Percentiles rank a stretch among this genome's conserved stretches.
Evolutionary conservation across 2,329 filamentous ascomycete genomes (phyloP).

Genomic region (Cadophora gregata): DNA sequence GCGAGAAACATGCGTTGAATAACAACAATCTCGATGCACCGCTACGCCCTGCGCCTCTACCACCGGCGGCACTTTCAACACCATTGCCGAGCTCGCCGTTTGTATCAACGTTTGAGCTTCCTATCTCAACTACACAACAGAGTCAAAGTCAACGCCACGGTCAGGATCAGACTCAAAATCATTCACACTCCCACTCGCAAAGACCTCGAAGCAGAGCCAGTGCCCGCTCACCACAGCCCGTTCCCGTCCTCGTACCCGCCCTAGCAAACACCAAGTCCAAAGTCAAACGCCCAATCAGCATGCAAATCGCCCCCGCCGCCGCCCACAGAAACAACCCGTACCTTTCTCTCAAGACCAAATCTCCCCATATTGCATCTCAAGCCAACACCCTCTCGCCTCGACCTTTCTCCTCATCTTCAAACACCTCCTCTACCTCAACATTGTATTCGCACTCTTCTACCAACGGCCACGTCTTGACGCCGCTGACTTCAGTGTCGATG

Average conservation of each 20-base stretch:
- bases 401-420: not conserved
- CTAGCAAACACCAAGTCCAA: conserved; percentile 32
- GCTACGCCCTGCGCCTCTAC: not conserved
- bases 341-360: conserved; percentile 39
- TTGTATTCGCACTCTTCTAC: not conserved
- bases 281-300: conserved; percentile 34
- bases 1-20: conserved; percentile 1
- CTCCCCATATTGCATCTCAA: conserved; percentile 34
- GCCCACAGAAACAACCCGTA: conserved; percentile 4
- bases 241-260: conserved; percentile 17
- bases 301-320: conserved; percentile 28
- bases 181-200: not conserved
- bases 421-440: not conserved
- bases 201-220: conserved; percentile 9
- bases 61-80: not conserved
- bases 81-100: conserved; percentile 1
- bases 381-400: conserved; percentile 41
- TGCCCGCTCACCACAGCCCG: not conserved
- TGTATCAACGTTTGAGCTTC: not conserved
- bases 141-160: not conserved
- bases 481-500: not conserved
- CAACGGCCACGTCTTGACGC: not conserved
- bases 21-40: not conserved
- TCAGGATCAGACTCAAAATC: not conserved
- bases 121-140: not conserved